Conservation (phyloP, 441 rosid species). For the Pelargonium hybrid region DNA sequence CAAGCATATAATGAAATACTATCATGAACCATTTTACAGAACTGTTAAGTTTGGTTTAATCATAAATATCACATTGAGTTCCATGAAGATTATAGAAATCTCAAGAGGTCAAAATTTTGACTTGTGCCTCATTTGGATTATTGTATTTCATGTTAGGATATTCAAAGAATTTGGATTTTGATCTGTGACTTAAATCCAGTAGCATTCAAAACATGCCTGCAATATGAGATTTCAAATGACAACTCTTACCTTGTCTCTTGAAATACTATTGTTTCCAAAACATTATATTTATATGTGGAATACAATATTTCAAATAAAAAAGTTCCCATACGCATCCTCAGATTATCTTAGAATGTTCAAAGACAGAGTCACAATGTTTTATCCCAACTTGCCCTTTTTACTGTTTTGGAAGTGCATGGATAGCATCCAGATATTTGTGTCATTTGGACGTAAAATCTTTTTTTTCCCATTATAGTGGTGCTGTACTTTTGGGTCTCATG, state of each 20-base stretch:
- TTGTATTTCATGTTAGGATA: too few species aligned
- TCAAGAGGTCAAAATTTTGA: background rate
- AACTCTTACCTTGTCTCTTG: too few species aligned
- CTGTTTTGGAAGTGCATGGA: background rate
- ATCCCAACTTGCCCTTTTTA: background rate
- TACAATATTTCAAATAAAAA: too few species aligned
- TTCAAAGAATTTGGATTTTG: too few species aligned
- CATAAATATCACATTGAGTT: background rate
- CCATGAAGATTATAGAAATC: background rate
- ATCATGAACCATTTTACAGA: background rate
- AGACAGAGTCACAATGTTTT: background rate
- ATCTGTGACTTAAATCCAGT: too few species aligned
- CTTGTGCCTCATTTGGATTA: too few species aligned
- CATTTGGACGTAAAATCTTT: background rate
- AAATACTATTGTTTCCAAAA: too few species aligned
- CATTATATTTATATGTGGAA: too few species aligned
- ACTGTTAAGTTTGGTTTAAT: background rate
- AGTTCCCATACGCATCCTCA: background rate
- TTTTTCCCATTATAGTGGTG: background rate
- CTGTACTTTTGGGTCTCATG: background rate
- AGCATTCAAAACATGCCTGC: too few species aligned
- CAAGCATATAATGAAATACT: background rate
- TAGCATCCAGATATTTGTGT: background rate
- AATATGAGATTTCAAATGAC: too few species aligned
- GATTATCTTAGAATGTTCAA: background rate